Percentiles rank a stretch among this genome's conserved stretches.
Evolutionary conservation across 164 flowering plant genomes (phyloP).

Genomic region (Saururus chinensis): DNA sequence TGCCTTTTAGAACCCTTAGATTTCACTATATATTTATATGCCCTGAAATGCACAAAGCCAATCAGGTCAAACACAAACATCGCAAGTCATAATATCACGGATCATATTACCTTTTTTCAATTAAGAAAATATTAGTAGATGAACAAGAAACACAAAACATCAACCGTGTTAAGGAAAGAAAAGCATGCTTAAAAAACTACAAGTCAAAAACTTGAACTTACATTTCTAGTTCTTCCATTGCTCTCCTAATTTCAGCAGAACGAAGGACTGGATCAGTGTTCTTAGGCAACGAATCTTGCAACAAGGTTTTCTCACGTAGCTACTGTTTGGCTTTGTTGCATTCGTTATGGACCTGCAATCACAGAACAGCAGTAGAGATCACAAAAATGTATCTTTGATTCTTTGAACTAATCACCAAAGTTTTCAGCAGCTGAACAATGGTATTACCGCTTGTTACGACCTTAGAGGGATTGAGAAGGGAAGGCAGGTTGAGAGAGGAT

Average conservation of each 20-base stretch:
- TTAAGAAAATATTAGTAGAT: too few species aligned
- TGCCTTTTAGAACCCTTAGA: slow-evolving; percentile 19
- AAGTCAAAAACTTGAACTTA: slow-evolving; percentile 18
- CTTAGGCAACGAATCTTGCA: slow-evolving; percentile 62
- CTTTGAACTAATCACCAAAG: neutral
- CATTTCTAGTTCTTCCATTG: slow-evolving; percentile 40
- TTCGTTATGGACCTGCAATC: slow-evolving; percentile 49
- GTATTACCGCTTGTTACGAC: too few species aligned
- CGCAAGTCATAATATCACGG: too few species aligned
- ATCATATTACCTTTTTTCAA: neutral
- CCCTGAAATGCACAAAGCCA: slow-evolving; percentile 27
- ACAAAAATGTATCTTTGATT: neutral
- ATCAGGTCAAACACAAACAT: neutral
- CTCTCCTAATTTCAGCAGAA: slow-evolving; percentile 51
- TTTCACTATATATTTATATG: slow-evolving; percentile 31
- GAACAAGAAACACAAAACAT: neutral
- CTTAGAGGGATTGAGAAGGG: too few species aligned
- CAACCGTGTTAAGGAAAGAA: too few species aligned
- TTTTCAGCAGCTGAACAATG: neutral
- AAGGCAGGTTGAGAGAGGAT: too few species aligned
- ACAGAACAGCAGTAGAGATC: neutral
- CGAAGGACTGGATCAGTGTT: slow-evolving; percentile 57
- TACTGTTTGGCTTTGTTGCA: slow-evolving; percentile 71
- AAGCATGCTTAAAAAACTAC: too few species aligned
- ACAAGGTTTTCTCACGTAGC: slow-evolving; percentile 47